These are phyloP conservation scores for Eimeria zaria DNA, from an alignment of 169 alveolate genomes.

Conservation along the genomic window DNA sequence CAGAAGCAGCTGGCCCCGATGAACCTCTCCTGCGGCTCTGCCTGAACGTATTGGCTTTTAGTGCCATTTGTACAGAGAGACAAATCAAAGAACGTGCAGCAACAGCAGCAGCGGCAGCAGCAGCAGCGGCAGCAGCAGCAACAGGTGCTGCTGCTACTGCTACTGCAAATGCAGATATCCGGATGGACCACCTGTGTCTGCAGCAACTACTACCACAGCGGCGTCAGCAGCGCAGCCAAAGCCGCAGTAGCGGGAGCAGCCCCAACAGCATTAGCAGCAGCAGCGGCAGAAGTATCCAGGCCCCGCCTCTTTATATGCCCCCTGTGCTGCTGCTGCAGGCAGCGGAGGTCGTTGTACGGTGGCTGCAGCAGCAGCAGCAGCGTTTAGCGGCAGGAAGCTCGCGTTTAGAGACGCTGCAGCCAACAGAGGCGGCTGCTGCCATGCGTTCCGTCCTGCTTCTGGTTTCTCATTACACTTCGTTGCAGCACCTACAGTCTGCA, in stretches of 20 bases:
- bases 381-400: conserved; percentile 24
- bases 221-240: conserved; percentile 24
- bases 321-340: conserved; percentile 11
- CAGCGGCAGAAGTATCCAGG: conserved; percentile 25
- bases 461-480: conserved; percentile 1
- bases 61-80: conserved; percentile 22
- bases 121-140: neutral
- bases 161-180: neutral
- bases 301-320: conserved; percentile 13
- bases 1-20: conserved; percentile 8
- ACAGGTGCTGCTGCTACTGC: conserved; percentile 15
- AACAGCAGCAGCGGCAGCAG: conserved; percentile 2
- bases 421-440: conserved; percentile 55
- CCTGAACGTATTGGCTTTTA: conserved; percentile 34
- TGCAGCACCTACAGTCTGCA: conserved; percentile 38
- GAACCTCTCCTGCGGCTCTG: conserved; percentile 43
- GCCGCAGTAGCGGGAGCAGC: conserved; percentile 15
- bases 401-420: conserved; percentile 37
- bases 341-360: conserved; percentile 7
- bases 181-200: neutral
- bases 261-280: conserved; percentile 1
- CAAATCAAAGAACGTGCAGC: neutral
- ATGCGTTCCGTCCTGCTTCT: conserved; percentile 8
- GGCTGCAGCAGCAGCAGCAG: conserved; percentile 45
- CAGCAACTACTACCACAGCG: conserved; percentile 14